A percentile compares a stretch with the other conserved stretches of the same genome.
Conservation (phyloP, 768 basidiomycete genomes). For the Gloeopeniophorella convolvens region DNA sequence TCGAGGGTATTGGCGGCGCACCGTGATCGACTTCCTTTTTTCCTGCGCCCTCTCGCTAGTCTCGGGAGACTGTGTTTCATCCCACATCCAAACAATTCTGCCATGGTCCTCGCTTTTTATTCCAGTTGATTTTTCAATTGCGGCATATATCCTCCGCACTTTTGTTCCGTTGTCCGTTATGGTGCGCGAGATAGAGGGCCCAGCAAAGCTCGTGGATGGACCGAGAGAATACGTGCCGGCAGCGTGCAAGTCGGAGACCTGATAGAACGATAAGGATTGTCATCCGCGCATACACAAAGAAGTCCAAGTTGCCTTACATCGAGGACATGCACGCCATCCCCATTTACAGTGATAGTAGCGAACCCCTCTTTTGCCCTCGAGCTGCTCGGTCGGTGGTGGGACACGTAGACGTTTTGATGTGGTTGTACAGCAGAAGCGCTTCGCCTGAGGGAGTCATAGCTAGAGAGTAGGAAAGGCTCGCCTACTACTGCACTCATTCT, state of each 20-base stretch:
- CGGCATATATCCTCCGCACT: slow-evolving; percentile 17
- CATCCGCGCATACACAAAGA: neutral
- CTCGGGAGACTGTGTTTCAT: slow-evolving; percentile 26
- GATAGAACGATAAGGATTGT: neutral
- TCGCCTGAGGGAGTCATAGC: slow-evolving; percentile 12
- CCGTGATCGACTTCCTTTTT: slow-evolving; percentile 39
- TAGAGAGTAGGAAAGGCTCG: slow-evolving; percentile 18
- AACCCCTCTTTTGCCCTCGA: slow-evolving; percentile 39
- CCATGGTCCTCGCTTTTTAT: slow-evolving; percentile 9
- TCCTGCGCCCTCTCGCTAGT: slow-evolving; percentile 33
- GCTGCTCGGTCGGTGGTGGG: slow-evolving; percentile 29
- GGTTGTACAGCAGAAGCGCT: neutral
- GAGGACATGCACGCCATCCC: slow-evolving; percentile 68
- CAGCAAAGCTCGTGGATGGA: slow-evolving; percentile 19
- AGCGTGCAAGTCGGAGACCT: slow-evolving; percentile 17
- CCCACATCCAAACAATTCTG: slow-evolving; percentile 20
- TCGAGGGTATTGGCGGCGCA: slow-evolving; percentile 3
- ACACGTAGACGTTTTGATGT: slow-evolving; percentile 28
- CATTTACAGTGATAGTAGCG: slow-evolving; percentile 63
- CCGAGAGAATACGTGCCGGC: slow-evolving; percentile 17
- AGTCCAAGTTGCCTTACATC: slow-evolving; percentile 44
- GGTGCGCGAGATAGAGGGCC: slow-evolving; percentile 18
- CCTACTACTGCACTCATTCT: slow-evolving; percentile 15
- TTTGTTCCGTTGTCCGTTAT: slow-evolving; percentile 5
- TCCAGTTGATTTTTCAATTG: slow-evolving; percentile 4